These are phyloP conservation scores for Penicillium pancosmium DNA, from an alignment of 495 filamentous ascomycete genomes.

Conservation along the genomic window DNA sequence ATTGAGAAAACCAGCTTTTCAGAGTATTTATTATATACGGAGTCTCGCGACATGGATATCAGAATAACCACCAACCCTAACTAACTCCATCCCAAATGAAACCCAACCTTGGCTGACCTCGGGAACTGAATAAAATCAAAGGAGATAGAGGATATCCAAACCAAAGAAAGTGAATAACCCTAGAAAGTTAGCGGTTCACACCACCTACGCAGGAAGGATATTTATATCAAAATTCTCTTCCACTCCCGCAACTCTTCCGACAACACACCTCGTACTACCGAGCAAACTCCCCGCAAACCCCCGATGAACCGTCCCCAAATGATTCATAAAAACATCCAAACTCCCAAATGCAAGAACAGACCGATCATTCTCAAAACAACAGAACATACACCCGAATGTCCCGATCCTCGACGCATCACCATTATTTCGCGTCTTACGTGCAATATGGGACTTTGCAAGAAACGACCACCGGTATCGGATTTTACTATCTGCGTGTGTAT, in stretches of 20 bases:
- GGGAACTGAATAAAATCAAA: too few species aligned
- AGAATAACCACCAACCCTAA: too few species aligned
- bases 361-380: constrained; percentile 39
- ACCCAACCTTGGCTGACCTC: too few species aligned
- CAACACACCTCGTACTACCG: constrained; percentile 35
- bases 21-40: too few species aligned
- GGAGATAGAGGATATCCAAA: background rate
- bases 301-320: constrained; percentile 38
- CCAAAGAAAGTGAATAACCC: background rate
- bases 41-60: too few species aligned
- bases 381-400: constrained; percentile 51
- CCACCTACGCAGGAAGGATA: constrained; percentile 20
- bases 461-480: constrained; percentile 54
- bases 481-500: constrained; percentile 30
- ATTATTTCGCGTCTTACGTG: constrained; percentile 18
- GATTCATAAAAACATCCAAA: constrained; percentile 46
- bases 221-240: constrained; percentile 48
- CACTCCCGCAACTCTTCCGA: constrained; percentile 30
- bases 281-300: constrained; percentile 18
- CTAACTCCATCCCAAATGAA: too few species aligned
- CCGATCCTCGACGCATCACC: constrained; percentile 5
- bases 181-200: background rate
- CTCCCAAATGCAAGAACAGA: constrained; percentile 38
- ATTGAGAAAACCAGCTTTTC: too few species aligned
- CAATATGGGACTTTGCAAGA: constrained; percentile 52